Evolutionary conservation across 2,329 filamentous ascomycete species (phyloP).

Genomic region (Talaromyces verruculosus): DNA sequence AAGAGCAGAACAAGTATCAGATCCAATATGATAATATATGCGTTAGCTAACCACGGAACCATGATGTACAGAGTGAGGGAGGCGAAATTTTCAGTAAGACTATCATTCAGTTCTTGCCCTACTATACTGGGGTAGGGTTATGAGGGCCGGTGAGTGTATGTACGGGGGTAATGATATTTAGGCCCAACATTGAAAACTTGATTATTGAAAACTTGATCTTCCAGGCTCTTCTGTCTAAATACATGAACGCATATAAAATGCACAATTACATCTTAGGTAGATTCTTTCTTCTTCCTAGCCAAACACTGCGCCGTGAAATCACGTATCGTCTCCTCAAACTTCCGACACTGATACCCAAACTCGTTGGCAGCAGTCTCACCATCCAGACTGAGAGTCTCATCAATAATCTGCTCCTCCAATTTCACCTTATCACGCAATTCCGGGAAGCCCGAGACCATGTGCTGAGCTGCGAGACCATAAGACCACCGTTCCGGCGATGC

Average conservation of each 20-base stretch:
- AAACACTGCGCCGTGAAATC: conserved; percentile 9
- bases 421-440: conserved; percentile 35
- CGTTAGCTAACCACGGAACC: not conserved
- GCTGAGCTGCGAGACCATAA: conserved; percentile 47
- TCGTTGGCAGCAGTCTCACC: conserved; percentile 43
- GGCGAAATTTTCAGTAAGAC: not conserved
- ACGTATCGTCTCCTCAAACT: conserved; percentile 7
- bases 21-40: not conserved
- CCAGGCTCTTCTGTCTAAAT: not conserved
- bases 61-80: not conserved
- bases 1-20: too few relatives aligned
- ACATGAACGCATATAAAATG: not conserved
- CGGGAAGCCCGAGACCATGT: conserved; percentile 45
- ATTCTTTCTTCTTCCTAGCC: not conserved
- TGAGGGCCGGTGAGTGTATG: not conserved
- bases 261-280: not conserved
- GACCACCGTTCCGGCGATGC: conserved; percentile 49
- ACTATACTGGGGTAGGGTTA: not conserved
- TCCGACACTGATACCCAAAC: conserved; percentile 41
- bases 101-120: not conserved
- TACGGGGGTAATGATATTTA: not conserved
- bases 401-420: not conserved
- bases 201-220: not conserved
- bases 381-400: conserved; percentile 42
- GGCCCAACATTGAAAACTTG: not conserved